Conservation (phyloP, 108 stramenopile species). For the Fistulifera pelliculosa region DNA sequence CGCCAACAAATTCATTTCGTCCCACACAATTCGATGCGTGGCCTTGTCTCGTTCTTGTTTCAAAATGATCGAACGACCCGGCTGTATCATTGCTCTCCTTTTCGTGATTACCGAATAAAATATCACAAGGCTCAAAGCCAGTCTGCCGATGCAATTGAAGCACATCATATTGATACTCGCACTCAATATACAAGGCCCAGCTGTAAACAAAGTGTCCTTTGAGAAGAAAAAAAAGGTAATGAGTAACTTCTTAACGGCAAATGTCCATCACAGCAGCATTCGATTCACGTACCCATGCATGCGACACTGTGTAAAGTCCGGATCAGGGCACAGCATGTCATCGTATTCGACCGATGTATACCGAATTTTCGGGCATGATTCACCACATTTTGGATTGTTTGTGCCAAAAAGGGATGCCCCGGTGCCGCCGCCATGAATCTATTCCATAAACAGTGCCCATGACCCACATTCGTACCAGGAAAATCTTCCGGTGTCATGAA, state of each 20-base stretch:
- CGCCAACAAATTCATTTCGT: conserved; percentile 41
- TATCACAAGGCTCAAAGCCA: conserved; percentile 33
- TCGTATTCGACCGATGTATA: conserved; percentile 59
- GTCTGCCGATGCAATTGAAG: conserved; percentile 38
- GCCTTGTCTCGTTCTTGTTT: conserved; percentile 58
- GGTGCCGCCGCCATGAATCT: conserved; percentile 53
- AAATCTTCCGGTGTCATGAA: conserved; percentile 51
- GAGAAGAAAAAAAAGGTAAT: too few relatives aligned
- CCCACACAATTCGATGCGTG: conserved; percentile 52
- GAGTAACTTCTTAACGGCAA: too few relatives aligned
- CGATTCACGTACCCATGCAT: conserved; percentile 17
- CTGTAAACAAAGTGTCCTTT: conserved; percentile 46
- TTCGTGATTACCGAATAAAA: conserved; percentile 15
- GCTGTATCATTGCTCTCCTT: background rate
- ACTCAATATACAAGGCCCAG: conserved; percentile 55
- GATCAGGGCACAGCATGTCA: conserved; percentile 45
- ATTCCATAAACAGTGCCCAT: conserved; percentile 49
- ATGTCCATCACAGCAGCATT: too few relatives aligned
- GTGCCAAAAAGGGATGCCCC: conserved; percentile 43
- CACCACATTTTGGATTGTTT: conserved; percentile 43
- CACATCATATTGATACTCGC: conserved; percentile 34
- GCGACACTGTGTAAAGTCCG: conserved; percentile 7
- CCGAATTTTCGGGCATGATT: conserved; percentile 69
- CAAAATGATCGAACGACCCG: conserved; percentile 48
- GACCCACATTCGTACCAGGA: conserved; percentile 24